Evolutionary conservation across 2,329 filamentous ascomycete genomes (phyloP).

Genomic region (Botrytis medusae): DNA sequence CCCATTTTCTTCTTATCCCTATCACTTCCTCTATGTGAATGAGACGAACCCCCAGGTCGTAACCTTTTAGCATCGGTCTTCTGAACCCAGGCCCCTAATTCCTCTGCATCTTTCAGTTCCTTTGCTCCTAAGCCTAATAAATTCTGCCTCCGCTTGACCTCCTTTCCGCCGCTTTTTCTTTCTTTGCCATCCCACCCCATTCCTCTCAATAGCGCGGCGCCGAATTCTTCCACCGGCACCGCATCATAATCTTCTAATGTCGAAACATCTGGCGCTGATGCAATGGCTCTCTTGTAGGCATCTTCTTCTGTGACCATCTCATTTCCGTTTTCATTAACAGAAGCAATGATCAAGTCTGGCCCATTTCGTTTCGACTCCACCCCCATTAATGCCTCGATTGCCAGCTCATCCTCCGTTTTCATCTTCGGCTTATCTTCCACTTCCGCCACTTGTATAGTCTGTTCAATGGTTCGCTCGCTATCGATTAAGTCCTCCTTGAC

Average conservation of each 20-base stretch:
- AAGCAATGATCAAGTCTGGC: constrained; percentile 54
- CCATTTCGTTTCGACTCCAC: constrained; percentile 48
- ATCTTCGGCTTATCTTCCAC: constrained; percentile 33
- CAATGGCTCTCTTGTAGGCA: constrained; percentile 68
- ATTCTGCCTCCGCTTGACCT: constrained; percentile 71
- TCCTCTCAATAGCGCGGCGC: constrained; percentile 81
- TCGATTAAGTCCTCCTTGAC: constrained; percentile 32
- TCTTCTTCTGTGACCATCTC: constrained; percentile 57
- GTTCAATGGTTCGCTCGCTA: constrained; percentile 28
- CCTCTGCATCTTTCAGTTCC: constrained; percentile 67
- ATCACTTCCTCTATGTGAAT: constrained; percentile 13
- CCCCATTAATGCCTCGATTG: constrained; percentile 66
- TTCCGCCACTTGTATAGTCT: constrained; percentile 28
- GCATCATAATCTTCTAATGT: constrained; percentile 82
- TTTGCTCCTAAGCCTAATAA: constrained; percentile 88
- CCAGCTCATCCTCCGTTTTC: constrained; percentile 59
- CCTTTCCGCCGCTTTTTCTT: constrained; percentile 57
- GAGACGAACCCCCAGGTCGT: constrained; percentile 39
- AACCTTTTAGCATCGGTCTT: constrained; percentile 57
- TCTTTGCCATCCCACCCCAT: constrained; percentile 88
- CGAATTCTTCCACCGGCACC: constrained; percentile 92
- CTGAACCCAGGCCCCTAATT: constrained; percentile 79
- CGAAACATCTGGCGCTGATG: constrained; percentile 70
- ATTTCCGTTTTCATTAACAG: constrained; percentile 29
- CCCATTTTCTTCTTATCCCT: constrained; percentile 46